Base-by-base conservation (phyloP, 371 early-diverging fungal species). In the Polyrhizophydium stewartii region DNA sequence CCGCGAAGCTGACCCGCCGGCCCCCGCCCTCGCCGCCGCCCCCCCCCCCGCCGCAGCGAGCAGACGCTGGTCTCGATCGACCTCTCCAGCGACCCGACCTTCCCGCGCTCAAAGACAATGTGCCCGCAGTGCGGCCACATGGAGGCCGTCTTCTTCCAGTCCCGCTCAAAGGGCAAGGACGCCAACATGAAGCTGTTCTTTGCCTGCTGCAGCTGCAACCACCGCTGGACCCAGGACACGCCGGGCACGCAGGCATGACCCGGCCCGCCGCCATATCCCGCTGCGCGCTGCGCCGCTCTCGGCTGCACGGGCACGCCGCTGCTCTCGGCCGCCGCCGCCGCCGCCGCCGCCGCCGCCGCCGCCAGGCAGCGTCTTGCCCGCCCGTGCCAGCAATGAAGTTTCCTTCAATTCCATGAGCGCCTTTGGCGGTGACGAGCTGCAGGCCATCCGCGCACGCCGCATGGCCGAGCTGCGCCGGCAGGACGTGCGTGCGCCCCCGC, bases 141-240 rank as follows among this genome's bases (percentile, higher is more conserved):
- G 24, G 88, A 89, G 67, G 92, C 92, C 0, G 91, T 97, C 21
- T 95, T 89, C 70, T 98, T 93, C 78, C 94, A 96, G 74, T 88
- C 92, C 24, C 86, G 88, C 62, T 89, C 92, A 27, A 83, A 88
- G 64, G 78, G 86, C 46, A 84, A 83, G 19, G 97, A 99, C 61
- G 87, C 91, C 3, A 90, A 90, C 41, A 95, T 98, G 92, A 90
- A 74, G 58, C 63, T 63, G 21, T 55, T 25, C 57, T 63, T 57
- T 52, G 57, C 55, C 16, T 63, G 63, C 41, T 58, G 51, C 22
- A 12, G 45, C 24, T 63, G 63, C 32, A 55, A 55, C 27, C 49
- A 63, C 30, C 57, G 63, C 6, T 63, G 63, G 63, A 52, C 49
- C 51, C 37, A n/a, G n/a, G n/a, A n/a, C n/a, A n/a, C n/a, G n/a